These are phyloP conservation scores for Aphanomyces astaci DNA, from an alignment of 352 stramenopile genomes.

Conservation along the genomic window DNA sequence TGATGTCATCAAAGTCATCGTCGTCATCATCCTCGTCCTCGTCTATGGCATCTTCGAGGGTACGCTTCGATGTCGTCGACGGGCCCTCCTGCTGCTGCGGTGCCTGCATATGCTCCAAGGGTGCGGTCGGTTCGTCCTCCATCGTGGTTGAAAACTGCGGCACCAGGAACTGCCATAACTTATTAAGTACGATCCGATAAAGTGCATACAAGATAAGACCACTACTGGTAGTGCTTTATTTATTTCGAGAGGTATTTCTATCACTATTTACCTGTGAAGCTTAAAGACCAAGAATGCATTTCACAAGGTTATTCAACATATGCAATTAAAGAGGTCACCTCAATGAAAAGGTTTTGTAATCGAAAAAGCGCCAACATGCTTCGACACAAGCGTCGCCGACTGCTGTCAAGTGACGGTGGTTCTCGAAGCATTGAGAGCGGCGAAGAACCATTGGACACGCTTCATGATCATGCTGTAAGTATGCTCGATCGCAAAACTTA, in stretches of 20 bases:
- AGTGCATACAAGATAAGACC: no score
- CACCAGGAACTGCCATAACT: not conserved
- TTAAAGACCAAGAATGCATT: not conserved
- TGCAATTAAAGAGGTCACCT: not conserved
- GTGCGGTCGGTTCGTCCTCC: not conserved
- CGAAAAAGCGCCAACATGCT: not conserved
- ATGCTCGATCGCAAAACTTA: not conserved
- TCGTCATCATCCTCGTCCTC: constrained; percentile 12
- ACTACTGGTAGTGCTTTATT: no score
- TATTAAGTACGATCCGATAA: not conserved
- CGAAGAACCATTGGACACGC: constrained; percentile 1
- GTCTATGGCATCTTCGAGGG: constrained; percentile 10
- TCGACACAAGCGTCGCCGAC: not conserved
- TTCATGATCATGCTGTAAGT: constrained; percentile 3
- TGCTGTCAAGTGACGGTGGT: not conserved
- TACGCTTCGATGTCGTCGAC: not conserved
- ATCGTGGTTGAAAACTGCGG: not conserved
- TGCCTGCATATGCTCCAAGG: not conserved
- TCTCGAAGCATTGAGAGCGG: not conserved
- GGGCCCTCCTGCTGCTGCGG: not conserved
- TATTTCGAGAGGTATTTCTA: no score
- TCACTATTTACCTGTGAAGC: no score
- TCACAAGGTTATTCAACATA: no score
- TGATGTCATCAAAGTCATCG: constrained; percentile 22
- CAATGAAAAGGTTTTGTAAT: not conserved